A percentile compares a stretch with the other conserved stretches of the same genome.
Evolutionary conservation across 2,329 filamentous ascomycete genomes (phyloP).

Genomic region (Beauveria australis): DNA sequence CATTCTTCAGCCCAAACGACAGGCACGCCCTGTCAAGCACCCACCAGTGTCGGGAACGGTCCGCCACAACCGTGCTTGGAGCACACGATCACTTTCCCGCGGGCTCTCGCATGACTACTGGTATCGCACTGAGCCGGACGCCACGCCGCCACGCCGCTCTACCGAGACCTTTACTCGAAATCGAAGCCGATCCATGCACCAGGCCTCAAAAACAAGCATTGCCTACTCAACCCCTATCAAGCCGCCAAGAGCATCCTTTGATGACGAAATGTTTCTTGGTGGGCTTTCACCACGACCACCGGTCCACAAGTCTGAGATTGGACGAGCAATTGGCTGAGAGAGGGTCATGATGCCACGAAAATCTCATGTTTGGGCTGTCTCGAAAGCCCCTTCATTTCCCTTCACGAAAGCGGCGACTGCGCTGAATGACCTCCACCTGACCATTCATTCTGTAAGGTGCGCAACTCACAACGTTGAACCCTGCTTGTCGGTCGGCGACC

Average conservation of each 20-base stretch:
- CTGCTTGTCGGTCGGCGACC: not conserved
- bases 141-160: constrained; percentile 23
- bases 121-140: constrained; percentile 29
- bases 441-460: not conserved
- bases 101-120: constrained; percentile 28
- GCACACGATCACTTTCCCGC: constrained; percentile 37
- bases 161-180: constrained; percentile 21
- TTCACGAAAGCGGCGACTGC: not conserved
- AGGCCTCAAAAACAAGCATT: constrained; percentile 13
- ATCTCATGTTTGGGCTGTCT: not conserved
- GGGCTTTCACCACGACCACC: constrained; percentile 42
- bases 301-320: constrained; percentile 40
- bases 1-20: constrained; percentile 42
- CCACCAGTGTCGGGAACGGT: constrained; percentile 24
- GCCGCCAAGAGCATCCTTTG: constrained; percentile 36
- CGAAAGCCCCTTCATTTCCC: not conserved
- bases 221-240: constrained; percentile 34
- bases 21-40: constrained; percentile 44
- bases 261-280: constrained; percentile 36
- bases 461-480: not conserved
- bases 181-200: constrained; percentile 9
- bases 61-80: constrained; percentile 32
- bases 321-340: constrained; percentile 45
- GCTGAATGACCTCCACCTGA: not conserved
- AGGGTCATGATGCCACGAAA: not conserved